A percentile compares a stretch with the other conserved stretches of the same genome.
phyloP scores from a whole-genome alignment of 2,329 filamentous ascomycete species.

The Aspergillus melleus region DNA sequence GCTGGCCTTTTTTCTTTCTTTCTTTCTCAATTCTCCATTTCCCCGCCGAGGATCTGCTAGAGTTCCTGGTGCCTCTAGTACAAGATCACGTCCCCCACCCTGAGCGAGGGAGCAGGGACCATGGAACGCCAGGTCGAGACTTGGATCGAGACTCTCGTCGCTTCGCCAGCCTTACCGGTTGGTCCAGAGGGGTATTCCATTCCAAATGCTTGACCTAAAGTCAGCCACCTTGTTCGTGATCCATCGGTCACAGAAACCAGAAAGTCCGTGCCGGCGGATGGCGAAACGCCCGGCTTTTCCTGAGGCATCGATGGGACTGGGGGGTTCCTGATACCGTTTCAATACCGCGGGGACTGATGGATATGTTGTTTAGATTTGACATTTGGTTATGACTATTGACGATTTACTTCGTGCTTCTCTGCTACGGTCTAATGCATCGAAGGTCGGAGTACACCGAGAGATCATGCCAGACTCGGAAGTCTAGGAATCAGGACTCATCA shows the following conservation, averaged over 20 bases:
- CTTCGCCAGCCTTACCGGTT: conserved; percentile 2
- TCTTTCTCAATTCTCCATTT: neutral
- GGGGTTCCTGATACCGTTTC: conserved; percentile 21
- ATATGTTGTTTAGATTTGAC: too few species aligned
- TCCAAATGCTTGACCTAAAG: neutral
- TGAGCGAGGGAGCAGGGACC: neutral
- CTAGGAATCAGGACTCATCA: neutral
- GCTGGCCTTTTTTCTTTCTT: neutral
- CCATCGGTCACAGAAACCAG: neutral
- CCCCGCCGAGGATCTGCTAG: neutral
- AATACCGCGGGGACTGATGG: neutral
- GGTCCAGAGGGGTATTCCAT: neutral
- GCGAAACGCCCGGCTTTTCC: neutral
- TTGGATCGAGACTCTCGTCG: conserved; percentile 4
- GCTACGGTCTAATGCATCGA: too few species aligned
- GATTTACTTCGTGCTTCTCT: too few species aligned
- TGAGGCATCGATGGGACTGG: conserved; percentile 1
- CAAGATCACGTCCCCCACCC: neutral
- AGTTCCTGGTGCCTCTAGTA: conserved; percentile 6
- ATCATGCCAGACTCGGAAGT: too few species aligned
- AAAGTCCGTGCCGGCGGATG: neutral
- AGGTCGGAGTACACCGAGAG: too few species aligned
- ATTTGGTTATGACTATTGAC: too few species aligned
- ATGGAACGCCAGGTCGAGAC: neutral
- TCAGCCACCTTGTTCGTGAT: neutral